Base-by-base conservation (phyloP, 2,329 filamentous ascomycete genomes). In the Verticillium albo-atrum region DNA sequence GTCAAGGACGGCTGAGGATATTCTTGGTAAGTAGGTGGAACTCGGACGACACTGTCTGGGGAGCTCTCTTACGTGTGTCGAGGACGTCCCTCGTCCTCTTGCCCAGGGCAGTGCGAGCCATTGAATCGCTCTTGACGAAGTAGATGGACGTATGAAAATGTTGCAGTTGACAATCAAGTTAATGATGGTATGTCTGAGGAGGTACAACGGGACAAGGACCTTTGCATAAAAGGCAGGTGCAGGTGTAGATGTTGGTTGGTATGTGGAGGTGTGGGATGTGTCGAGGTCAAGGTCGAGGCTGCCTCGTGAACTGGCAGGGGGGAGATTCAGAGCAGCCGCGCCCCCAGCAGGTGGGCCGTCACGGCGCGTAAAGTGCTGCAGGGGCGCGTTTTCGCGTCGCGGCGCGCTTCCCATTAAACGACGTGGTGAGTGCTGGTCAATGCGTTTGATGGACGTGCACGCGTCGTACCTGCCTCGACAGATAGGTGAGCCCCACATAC, bases 41-140 rank as follows among this genome's bases (percentile, higher is more conserved):
- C 56, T 71, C 69, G 57, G 25, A 23, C 10, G 42, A 12, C 5
- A 10, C 7, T 5, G 6, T 9, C 17, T 34, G 14, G 3, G 26
- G 32, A 28, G 51, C 23, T 26, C 50, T 30, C 64, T 51, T 64
- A 68, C 67, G 65, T 62, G 62, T 58, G 25, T 64, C 62, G 34
- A 58, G 55, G 26, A 60, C 59, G 28, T 58, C 35, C 58, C 66
- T 62, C 50, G 60, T 63, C 63, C 67, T 61, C 64, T 68, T 68
- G 55, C 67, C 66, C 12, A 68, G 62, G 58, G 60, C 54, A 32
- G 61, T 60, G 51, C 61, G 61, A 63, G 67, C 56, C 67, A 68
- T 68, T 59, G 53, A 50, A 47, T 25, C 12, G 15, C 28, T 35
- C 17, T 14, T 12, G 27, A 54, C 12, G 20, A n/a, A 10, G 26